Evolutionary conservation across 306 rosid species (phyloP), one percentile per base, ranked within the genome.

Genomic region (Quercus parvula): DNA sequence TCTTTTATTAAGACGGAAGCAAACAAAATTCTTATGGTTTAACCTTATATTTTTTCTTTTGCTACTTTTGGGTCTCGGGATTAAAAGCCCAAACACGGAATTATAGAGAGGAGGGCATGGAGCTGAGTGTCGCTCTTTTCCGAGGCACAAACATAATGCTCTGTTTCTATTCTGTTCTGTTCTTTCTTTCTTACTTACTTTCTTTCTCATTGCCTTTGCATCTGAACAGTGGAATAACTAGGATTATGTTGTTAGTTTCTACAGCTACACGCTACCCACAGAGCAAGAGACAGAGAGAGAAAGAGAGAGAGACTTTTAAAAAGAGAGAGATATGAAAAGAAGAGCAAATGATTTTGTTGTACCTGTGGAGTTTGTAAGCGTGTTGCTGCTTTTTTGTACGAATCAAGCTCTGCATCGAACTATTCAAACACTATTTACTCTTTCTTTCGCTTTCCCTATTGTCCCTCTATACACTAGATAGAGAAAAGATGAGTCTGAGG

Each of bases 101-200:
- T 68, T 25, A 59, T 25, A 70, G 28, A 51, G 56, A 28, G 31
- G 69, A 46, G 6, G 27, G 69, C 24, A 52, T 54, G 25, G 77
- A 61, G 24, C 5, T 49, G 73, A 61, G 78, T 4, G 46, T 72
- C 85, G 89, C 89, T 83, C 89, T 86, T 86, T 86, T 83, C 83
- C 89, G 83, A 86, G 87, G 89, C 58, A 71, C 72, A 76, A 22
- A 22, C 56, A 81, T 78, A 19, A 75, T 83, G 84, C 44, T 35
- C 68, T 52, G 15, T 52, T 14, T 78, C 62, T 69, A 51, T 49
- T 62, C 20, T 22, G 24, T 52, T 73, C 58, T 49, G 80, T 67
- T 78, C 6, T 76, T 11, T 66, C 62, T 38, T 38, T 38, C 46
- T 38, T 38, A 7, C 77, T 57, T 57, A 6, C 72, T n/a, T 67